Percentiles rank a stretch among this genome's conserved stretches.
Evolutionary conservation across 805 yeast genomes (phyloP).

Genomic region (Kluyveromyces nonfermentans): DNA sequence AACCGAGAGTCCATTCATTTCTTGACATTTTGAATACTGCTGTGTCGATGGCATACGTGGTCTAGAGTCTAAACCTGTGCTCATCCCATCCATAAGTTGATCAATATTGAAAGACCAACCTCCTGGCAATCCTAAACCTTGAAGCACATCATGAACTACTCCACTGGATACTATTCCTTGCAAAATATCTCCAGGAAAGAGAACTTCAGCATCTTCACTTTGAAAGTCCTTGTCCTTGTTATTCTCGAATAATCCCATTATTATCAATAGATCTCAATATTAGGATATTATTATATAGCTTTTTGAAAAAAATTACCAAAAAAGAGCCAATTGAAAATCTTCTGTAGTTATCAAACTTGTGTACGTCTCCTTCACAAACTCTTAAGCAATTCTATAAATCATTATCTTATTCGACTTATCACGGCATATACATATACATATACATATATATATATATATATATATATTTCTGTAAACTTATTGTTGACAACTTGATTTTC

Average conservation of each 20-base stretch:
- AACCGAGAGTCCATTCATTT: conserved; percentile 55
- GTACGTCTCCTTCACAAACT: too few species aligned
- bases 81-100: conserved; percentile 10
- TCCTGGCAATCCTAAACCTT: conserved; percentile 17
- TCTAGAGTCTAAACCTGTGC: conserved; percentile 21
- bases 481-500: too few species aligned
- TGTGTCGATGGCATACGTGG: conserved; percentile 49
- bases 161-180: conserved; percentile 12
- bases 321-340: too few species aligned
- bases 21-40: conserved; percentile 54
- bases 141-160: conserved; percentile 19
- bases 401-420: too few species aligned
- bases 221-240: conserved; percentile 10
- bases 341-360: too few species aligned
- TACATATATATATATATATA: not conserved
- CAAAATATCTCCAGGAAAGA: conserved; percentile 8
- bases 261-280: too few species aligned
- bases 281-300: too few species aligned
- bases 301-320: too few species aligned
- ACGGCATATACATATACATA: too few species aligned
- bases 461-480: not conserved
- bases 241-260: conserved; percentile 15
- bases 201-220: conserved; percentile 8
- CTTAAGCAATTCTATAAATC: too few species aligned
- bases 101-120: conserved; percentile 11